Percentiles rank a stretch among this genome's conserved stretches.
phyloP scores from a whole-genome alignment of 345 rosid genomes.

The Capsella bursapastoris region DNA sequence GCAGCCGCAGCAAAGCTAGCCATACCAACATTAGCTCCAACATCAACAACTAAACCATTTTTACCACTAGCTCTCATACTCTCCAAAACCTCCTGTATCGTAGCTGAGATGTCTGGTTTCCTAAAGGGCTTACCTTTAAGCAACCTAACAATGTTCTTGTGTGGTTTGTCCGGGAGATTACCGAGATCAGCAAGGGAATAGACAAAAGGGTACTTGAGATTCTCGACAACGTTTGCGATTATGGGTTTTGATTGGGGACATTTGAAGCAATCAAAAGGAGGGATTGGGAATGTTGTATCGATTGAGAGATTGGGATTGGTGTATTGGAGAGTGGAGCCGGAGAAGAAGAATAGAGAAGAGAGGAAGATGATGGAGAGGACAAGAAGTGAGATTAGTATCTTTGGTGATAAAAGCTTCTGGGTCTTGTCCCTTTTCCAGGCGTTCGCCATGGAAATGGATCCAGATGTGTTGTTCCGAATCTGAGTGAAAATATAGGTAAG shows the following conservation, averaged over 20 bases:
- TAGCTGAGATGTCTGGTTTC: slow-evolving; percentile 86
- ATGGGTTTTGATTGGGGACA: slow-evolving; percentile 87
- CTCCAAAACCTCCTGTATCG: slow-evolving; percentile 77
- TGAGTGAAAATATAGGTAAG: background rate
- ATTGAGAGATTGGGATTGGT: slow-evolving; percentile 27
- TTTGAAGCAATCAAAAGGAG: slow-evolving; percentile 70
- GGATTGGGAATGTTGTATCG: slow-evolving; percentile 44
- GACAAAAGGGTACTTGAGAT: slow-evolving; percentile 75
- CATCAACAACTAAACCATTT: slow-evolving; percentile 78
- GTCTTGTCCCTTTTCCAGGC: slow-evolving; percentile 72
- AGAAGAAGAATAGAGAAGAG: slow-evolving; percentile 54
- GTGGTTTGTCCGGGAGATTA: slow-evolving; percentile 87
- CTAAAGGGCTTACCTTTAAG: slow-evolving; percentile 92
- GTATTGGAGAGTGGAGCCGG: slow-evolving; percentile 34
- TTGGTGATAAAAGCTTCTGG: slow-evolving; percentile 59
- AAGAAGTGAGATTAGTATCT: slow-evolving; percentile 52
- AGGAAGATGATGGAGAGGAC: slow-evolving; percentile 55
- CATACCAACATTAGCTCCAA: slow-evolving; percentile 98
- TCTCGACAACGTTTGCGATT: slow-evolving; percentile 83
- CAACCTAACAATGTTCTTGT: slow-evolving; percentile 87
- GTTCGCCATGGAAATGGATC: slow-evolving; percentile 59
- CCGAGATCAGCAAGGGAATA: slow-evolving; percentile 91
- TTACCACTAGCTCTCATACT: slow-evolving; percentile 47
- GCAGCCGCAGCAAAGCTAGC: slow-evolving; percentile 94
- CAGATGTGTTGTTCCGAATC: background rate